phyloP scores from a whole-genome alignment of 352 stramenopile species.

The Globisporangium uncinulatum region DNA sequence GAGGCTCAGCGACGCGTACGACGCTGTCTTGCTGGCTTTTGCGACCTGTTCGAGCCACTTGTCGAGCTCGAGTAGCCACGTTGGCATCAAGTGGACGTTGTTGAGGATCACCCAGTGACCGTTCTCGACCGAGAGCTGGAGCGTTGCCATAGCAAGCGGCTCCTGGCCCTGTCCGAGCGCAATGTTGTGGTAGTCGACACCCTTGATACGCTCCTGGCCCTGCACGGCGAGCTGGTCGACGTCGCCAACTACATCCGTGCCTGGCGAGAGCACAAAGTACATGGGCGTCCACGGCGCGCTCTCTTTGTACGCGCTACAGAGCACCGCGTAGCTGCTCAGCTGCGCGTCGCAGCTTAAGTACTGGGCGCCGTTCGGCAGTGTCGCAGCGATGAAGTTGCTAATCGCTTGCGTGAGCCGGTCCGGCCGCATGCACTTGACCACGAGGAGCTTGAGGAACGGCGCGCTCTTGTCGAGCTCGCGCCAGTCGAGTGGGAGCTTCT shows the following conservation, averaged over 20 bases:
- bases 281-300: constrained; percentile 94
- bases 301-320: constrained; percentile 92
- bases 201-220: constrained; percentile 90
- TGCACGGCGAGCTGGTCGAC: constrained; percentile 92
- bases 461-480: constrained; percentile 86
- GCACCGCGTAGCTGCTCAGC: constrained; percentile 93
- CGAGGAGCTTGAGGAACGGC: constrained; percentile 92
- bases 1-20: constrained; percentile 26
- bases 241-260: constrained; percentile 95
- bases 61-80: constrained; percentile 91
- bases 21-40: constrained; percentile 49
- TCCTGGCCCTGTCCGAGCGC: constrained; percentile 94
- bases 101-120: constrained; percentile 95
- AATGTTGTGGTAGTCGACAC: constrained; percentile 95
- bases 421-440: constrained; percentile 91
- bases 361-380: constrained; percentile 67
- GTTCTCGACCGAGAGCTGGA: constrained; percentile 85
- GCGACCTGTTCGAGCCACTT: constrained; percentile 87
- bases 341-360: constrained; percentile 87
- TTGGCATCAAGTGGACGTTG: constrained; percentile 94
- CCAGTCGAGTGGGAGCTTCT: constrained; percentile 91
- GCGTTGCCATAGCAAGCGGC: constrained; percentile 82
- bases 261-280: constrained; percentile 96
- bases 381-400: constrained; percentile 88
- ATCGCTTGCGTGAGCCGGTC: constrained; percentile 93